These are phyloP conservation scores for Eucalyptus melliodora DNA, from an alignment of 345 rosid species.

Conservation along the genomic window DNA sequence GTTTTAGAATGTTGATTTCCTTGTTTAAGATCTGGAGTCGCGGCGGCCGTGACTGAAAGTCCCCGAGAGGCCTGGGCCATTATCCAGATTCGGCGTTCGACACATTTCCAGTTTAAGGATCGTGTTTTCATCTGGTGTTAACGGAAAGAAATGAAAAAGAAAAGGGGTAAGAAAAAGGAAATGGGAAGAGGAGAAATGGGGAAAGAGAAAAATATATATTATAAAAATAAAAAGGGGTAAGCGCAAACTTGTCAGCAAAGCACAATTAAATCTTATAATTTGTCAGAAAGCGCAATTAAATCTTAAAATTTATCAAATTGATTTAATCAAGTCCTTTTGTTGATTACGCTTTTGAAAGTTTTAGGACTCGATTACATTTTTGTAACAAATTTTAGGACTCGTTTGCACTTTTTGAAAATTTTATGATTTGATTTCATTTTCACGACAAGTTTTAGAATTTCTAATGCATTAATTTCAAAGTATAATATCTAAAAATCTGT, in stretches of 20 bases:
- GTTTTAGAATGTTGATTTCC: neutral
- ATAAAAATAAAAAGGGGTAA: too few species aligned
- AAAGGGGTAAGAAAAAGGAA: neutral
- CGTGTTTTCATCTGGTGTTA: neutral
- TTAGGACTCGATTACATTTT: too few species aligned
- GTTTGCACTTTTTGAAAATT: too few species aligned
- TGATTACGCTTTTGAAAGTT: too few species aligned
- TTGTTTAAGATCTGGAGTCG: neutral
- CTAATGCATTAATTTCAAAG: too few species aligned
- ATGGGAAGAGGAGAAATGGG: neutral
- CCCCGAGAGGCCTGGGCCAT: neutral
- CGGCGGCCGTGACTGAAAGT: neutral
- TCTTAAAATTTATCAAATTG: neutral
- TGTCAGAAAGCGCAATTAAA: neutral
- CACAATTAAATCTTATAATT: too few species aligned
- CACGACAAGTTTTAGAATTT: rapidly evolving
- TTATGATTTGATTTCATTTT: too few species aligned
- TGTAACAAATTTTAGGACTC: too few species aligned
- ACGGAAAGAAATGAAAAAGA: neutral
- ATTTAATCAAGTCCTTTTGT: too few species aligned
- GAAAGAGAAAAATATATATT: neutral
- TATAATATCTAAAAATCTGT: neutral
- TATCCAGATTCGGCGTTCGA: neutral
- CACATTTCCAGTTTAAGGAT: neutral
- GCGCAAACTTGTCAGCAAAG: too few species aligned